A percentile compares a stretch with the other conserved stretches of the same genome.
phyloP scores from a whole-genome alignment of 2,329 filamentous ascomycete genomes.

The Pseudofabraea citricarpa region DNA sequence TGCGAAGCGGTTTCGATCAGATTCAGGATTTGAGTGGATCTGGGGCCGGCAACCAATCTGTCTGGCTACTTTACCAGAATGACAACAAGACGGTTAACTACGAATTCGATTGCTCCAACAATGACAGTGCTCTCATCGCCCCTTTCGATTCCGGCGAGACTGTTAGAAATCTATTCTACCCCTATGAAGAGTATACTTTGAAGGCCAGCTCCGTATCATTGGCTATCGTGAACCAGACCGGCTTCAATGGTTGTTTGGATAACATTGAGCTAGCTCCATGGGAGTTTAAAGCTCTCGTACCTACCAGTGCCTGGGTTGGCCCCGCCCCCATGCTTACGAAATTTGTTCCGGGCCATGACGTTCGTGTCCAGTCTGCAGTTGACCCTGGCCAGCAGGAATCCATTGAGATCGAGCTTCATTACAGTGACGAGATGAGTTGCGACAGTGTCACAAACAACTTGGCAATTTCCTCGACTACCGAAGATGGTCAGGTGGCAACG shows the following conservation, averaged over 20 bases:
- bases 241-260: slow-evolving; percentile 52
- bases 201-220: slow-evolving; percentile 21
- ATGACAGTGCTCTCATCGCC: slow-evolving; percentile 42
- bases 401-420: slow-evolving; percentile 46
- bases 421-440: slow-evolving; percentile 57
- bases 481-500: slow-evolving; percentile 35
- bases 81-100: slow-evolving; percentile 43
- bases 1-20: slow-evolving; percentile 36
- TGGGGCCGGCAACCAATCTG: slow-evolving; percentile 30
- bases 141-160: slow-evolving; percentile 47
- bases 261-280: slow-evolving; percentile 46
- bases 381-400: slow-evolving; percentile 28
- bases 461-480: slow-evolving; percentile 46
- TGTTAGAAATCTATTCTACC: slow-evolving; percentile 57
- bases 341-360: slow-evolving; percentile 52
- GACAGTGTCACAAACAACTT: slow-evolving; percentile 44
- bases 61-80: slow-evolving; percentile 41
- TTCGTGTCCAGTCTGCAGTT: slow-evolving; percentile 41
- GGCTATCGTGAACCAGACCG: slow-evolving; percentile 29
- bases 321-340: slow-evolving; percentile 51
- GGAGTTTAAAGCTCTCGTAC: slow-evolving; percentile 54
- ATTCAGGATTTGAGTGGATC: slow-evolving; percentile 46
- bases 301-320: slow-evolving; percentile 40
- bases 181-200: slow-evolving; percentile 51
- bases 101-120: slow-evolving; percentile 45